Evolutionary conservation across 176 grass and related monocot species (phyloP), one percentile per base, ranked within the genome.

Genomic region (Eragrostis nindensis): DNA sequence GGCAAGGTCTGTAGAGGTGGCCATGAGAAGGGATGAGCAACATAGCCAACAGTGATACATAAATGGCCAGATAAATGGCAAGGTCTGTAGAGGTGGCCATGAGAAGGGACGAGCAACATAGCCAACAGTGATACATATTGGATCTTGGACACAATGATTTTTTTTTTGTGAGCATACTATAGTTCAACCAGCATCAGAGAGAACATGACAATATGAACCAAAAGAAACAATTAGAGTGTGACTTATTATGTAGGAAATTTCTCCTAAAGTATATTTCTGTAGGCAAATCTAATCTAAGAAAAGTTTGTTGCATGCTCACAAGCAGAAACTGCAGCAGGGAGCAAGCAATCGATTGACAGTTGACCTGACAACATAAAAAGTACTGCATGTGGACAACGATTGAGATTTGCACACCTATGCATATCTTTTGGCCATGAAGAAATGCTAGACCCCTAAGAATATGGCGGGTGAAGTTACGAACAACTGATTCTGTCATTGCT

Each of bases 391-490:
- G 22, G 36, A 66, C 19, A 74, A 77, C 61, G 41, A 38, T 26
- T 76, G 47, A 67, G 63, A 62, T 78, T 59, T 63, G 47, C 77
- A 79, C 82, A 84, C 68, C 74, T 84, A 77, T 80, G 84, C 70
- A 84, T 93, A 99, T 99, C 53, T 95, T 93, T 91, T 99, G 81
- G 41, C 93, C 91, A 81, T 99, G 96, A 30, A 99, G 91, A 84
- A 95, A 99, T 66, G 86, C 79, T 48, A 99, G 77, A 55, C 96
- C 96, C 19, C 75, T 93, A 50, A 99, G 86, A 45, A 99, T 95
- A 90, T 99, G 96, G 10, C 92, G 92, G 42, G 96, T 99, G 80
- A 99, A 99, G 88, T 86, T 95, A 61, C 92, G 92, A 44, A 95
- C 75, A 13, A 99, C 88, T 77, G 96, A 95, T 85, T 99, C 96